phyloP scores from a whole-genome alignment of 441 rosid species.

The Geranium incanum region DNA sequence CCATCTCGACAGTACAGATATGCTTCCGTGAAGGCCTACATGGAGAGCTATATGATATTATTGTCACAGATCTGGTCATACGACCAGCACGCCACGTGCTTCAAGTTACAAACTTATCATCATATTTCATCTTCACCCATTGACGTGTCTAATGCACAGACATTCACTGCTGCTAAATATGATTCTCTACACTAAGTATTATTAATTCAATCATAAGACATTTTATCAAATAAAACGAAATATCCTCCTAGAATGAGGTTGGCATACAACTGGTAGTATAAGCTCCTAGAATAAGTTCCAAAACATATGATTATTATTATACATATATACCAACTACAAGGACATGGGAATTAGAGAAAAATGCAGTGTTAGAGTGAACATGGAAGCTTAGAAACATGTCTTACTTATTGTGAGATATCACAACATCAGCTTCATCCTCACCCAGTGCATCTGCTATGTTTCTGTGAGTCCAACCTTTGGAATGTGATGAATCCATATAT shows the following conservation, averaged over 20 bases:
- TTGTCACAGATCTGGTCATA: too few species aligned
- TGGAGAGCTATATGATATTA: too few species aligned
- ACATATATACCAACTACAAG: neutral
- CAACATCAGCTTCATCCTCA: slow-evolving; percentile 96
- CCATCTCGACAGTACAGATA: too few species aligned
- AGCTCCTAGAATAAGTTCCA: neutral
- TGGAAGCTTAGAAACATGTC: slow-evolving; percentile 20
- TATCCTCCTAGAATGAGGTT: slow-evolving; percentile 9
- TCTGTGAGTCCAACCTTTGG: slow-evolving; percentile 53
- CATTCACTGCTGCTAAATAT: too few species aligned
- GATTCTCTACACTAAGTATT: neutral
- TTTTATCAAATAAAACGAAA: slow-evolving; percentile 3
- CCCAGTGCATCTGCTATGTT: slow-evolving; percentile 97
- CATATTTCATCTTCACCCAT: too few species aligned
- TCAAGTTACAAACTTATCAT: too few species aligned
- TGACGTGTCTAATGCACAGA: too few species aligned
- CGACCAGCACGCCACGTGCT: too few species aligned
- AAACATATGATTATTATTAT: neutral
- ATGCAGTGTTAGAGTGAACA: neutral
- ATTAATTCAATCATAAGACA: slow-evolving; percentile 11
- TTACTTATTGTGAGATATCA: slow-evolving; percentile 58
- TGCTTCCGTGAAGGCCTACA: too few species aligned
- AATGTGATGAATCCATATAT: slow-evolving; percentile 37
- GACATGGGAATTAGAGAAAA: slow-evolving; percentile 15
- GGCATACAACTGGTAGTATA: slow-evolving; percentile 5